Conservation (phyloP, 2,329 filamentous ascomycete genomes). For the Didymosphaeria variabile region DNA sequence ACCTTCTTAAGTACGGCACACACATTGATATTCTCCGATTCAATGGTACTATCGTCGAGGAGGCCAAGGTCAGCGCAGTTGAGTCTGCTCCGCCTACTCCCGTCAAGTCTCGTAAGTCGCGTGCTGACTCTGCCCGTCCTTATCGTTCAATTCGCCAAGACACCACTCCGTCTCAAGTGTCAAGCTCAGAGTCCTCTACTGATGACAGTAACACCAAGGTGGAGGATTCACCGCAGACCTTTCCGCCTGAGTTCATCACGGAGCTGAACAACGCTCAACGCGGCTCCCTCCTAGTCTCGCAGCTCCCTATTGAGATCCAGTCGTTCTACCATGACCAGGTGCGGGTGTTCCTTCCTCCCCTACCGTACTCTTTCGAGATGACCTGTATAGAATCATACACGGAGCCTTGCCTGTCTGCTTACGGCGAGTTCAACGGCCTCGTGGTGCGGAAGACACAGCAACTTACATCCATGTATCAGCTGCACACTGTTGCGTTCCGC, state of each 20-base stretch:
- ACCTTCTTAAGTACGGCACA: background rate
- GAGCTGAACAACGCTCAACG: background rate
- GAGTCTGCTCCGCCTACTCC: background rate
- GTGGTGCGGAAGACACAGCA: background rate
- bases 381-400: too few species aligned
- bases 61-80: background rate
- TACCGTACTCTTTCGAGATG: constrained; percentile 9
- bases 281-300: background rate
- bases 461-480: background rate
- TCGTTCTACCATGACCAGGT: background rate
- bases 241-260: background rate
- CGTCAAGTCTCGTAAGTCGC: background rate
- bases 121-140: background rate
- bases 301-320: background rate
- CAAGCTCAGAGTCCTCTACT: background rate
- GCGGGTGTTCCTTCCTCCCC: background rate
- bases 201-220: background rate
- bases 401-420: background rate
- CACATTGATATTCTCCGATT: background rate
- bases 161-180: background rate
- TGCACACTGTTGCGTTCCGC: background rate
- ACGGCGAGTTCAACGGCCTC: background rate
- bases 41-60: background rate
- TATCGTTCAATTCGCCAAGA: background rate
- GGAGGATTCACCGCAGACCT: background rate